Conservation (phyloP, 1,284 basidiomycete genomes). For the Ustilago loliicola region DNA sequence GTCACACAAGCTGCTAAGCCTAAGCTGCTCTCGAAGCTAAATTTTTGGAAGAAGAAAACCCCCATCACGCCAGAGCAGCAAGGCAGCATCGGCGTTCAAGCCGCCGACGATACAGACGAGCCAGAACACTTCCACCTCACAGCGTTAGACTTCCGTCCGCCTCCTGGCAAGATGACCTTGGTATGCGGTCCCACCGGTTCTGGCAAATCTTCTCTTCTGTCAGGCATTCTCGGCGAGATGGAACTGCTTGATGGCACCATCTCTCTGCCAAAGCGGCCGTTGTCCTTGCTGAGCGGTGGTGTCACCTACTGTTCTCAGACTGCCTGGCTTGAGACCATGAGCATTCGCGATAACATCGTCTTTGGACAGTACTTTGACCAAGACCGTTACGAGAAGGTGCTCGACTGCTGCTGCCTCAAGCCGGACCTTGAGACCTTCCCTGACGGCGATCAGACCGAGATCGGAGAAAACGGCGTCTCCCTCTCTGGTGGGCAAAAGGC, state of each 20-base stretch:
- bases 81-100: background rate
- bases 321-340: conserved; percentile 58
- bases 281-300: conserved; percentile 26
- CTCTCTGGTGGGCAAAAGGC: conserved; percentile 65
- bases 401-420: conserved; percentile 57
- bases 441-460: conserved; percentile 61
- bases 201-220: conserved; percentile 62
- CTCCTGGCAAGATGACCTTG: conserved; percentile 48
- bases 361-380: conserved; percentile 54
- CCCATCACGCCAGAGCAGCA: background rate
- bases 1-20: conserved; percentile 3
- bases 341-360: conserved; percentile 62
- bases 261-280: conserved; percentile 27
- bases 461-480: conserved; percentile 60
- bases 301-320: conserved; percentile 60
- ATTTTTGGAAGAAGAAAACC: conserved; percentile 26
- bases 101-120: background rate
- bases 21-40: conserved; percentile 13
- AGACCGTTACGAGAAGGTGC: conserved; percentile 52
- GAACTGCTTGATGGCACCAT: conserved; percentile 47
- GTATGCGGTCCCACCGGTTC: conserved; percentile 63
- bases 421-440: conserved; percentile 57
- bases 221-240: conserved; percentile 60
- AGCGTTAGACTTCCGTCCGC: conserved; percentile 46
- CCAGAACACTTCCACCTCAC: conserved; percentile 47